Conservation (phyloP, 2,329 filamentous ascomycete species). For the Diplodia sapinea region DNA sequence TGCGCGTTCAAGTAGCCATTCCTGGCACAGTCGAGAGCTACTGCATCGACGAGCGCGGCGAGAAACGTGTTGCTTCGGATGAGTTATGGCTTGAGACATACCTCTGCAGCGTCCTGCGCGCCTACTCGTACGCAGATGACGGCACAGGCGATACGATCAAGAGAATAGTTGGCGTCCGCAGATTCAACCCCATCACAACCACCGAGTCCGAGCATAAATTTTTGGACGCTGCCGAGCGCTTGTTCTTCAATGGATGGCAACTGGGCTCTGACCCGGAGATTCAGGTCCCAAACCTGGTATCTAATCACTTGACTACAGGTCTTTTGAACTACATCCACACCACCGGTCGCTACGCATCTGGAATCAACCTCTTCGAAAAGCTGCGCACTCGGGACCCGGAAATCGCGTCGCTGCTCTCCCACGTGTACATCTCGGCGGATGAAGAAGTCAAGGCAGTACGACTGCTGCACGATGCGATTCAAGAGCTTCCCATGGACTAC, state of each 20-base stretch:
- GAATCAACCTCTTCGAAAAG: slow-evolving; percentile 98
- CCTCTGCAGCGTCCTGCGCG: slow-evolving; percentile 88
- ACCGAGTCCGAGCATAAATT: slow-evolving; percentile 99
- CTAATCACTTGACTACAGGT: slow-evolving; percentile 93
- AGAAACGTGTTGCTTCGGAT: slow-evolving; percentile 91
- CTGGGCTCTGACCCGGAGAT: slow-evolving; percentile 96
- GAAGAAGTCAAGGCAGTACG: slow-evolving; percentile 96
- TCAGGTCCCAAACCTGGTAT: slow-evolving; percentile 95
- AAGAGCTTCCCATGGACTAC: slow-evolving; percentile 96
- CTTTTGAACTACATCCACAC: slow-evolving; percentile 94
- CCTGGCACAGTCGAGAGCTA: slow-evolving; percentile 96
- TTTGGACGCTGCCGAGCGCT: slow-evolving; percentile 86
- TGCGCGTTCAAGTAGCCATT: slow-evolving; percentile 98
- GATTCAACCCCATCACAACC: slow-evolving; percentile 97
- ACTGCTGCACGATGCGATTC: slow-evolving; percentile 83
- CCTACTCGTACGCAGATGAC: slow-evolving; percentile 96
- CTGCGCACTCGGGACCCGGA: slow-evolving; percentile 88
- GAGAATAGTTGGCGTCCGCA: slow-evolving; percentile 94
- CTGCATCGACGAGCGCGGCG: slow-evolving; percentile 94
- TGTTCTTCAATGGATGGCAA: slow-evolving; percentile 97
- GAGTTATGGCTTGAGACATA: slow-evolving; percentile 98
- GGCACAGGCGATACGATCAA: slow-evolving; percentile 93
- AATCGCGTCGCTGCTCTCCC: slow-evolving; percentile 88
- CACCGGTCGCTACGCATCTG: slow-evolving; percentile 90
- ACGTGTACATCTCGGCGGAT: slow-evolving; percentile 90